A percentile compares a stretch with the other conserved stretches of the same genome.
These are phyloP conservation scores for Scytalidium lignicola DNA, from an alignment of 2,329 filamentous ascomycete genomes.

Conservation along the genomic window DNA sequence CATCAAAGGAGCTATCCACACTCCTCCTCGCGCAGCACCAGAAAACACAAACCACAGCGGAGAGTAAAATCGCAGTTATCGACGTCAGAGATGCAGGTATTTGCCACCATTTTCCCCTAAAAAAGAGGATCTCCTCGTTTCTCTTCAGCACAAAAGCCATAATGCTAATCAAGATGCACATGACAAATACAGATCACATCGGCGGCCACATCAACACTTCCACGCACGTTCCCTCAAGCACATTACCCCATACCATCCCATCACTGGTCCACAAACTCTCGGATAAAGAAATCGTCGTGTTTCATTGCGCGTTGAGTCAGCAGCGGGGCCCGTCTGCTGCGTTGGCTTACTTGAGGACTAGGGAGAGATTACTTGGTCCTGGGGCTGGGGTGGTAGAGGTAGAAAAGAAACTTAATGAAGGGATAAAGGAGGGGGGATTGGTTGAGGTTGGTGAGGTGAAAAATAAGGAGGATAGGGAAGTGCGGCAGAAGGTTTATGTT, in stretches of 20 bases:
- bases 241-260: slow-evolving; percentile 71
- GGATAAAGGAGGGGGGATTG: slow-evolving; percentile 17
- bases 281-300: slow-evolving; percentile 79
- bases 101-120: slow-evolving; percentile 9
- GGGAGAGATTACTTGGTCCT: slow-evolving; percentile 42
- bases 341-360: slow-evolving; percentile 69
- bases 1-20: slow-evolving; percentile 21
- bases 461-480: slow-evolving; percentile 19
- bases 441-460: slow-evolving; percentile 28
- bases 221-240: slow-evolving; percentile 67
- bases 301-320: slow-evolving; percentile 91
- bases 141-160: too few relatives aligned
- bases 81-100: slow-evolving; percentile 83
- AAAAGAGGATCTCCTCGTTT: not conserved
- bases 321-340: slow-evolving; percentile 84
- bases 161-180: not conserved
- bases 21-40: slow-evolving; percentile 20
- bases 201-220: slow-evolving; percentile 83
- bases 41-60: slow-evolving; percentile 14
- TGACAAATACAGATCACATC: slow-evolving; percentile 61
- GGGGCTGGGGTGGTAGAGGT: slow-evolving; percentile 14
- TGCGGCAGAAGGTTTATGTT: slow-evolving; percentile 69
- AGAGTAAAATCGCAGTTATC: slow-evolving; percentile 59
- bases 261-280: slow-evolving; percentile 75
- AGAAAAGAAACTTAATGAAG: slow-evolving; percentile 15